These are phyloP conservation scores for Pachyrhizus erosus DNA, from an alignment of 306 rosid genomes.

Conservation along the genomic window DNA sequence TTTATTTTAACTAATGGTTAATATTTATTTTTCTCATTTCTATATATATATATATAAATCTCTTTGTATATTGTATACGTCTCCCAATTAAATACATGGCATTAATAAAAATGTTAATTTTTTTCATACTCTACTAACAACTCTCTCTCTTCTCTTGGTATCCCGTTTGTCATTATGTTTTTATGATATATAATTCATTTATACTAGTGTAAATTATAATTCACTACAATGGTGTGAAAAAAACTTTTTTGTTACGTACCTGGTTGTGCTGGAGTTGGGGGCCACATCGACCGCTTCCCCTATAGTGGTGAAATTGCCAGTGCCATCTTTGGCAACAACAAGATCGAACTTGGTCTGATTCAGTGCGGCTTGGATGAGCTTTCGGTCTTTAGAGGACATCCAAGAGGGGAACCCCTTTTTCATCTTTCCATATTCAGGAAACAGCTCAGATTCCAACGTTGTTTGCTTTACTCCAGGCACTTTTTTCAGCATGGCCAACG, in stretches of 20 bases:
- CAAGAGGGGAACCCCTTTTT: conserved; percentile 68
- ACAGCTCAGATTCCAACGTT: conserved; percentile 35
- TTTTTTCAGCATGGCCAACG: conserved; percentile 73
- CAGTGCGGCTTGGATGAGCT: conserved; percentile 51
- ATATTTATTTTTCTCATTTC: background rate
- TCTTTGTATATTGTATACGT: too few relatives aligned
- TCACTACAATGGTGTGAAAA: background rate
- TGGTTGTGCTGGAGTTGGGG: conserved; percentile 77
- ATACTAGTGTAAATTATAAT: background rate
- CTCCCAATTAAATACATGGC: too few relatives aligned
- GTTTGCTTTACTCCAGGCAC: conserved; percentile 43
- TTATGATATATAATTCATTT: background rate
- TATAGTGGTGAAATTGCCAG: conserved; percentile 79
- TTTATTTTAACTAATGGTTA: too few relatives aligned
- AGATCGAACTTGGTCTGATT: conserved; percentile 56
- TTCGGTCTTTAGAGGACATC: conserved; percentile 63
- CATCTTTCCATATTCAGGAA: conserved; percentile 60
- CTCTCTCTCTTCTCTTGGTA: too few relatives aligned
- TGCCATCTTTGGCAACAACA: conserved; percentile 82
- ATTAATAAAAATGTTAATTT: too few relatives aligned
- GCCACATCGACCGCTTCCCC: conserved; percentile 70
- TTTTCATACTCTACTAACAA: too few relatives aligned
- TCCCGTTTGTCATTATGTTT: too few relatives aligned
- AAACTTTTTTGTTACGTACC: conserved; percentile 31
- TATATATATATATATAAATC: too few relatives aligned